Base-by-base conservation (phyloP, 164 flowering plant genomes). In the Cinnamomum chago region DNA sequence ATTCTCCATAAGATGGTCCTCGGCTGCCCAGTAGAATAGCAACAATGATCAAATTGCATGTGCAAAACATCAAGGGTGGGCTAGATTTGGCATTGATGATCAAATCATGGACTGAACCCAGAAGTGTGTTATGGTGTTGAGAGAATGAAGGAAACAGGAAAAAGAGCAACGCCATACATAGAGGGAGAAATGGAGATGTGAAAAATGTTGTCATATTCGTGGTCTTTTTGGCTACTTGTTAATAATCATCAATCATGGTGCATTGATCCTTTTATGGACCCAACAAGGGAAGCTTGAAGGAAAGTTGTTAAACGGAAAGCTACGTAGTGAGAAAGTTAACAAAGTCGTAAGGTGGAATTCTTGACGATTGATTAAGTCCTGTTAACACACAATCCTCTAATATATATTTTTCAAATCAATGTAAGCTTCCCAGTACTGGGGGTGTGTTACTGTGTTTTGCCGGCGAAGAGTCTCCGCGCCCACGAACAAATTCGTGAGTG, bases 51-150 rank as follows among this genome's bases (percentile, higher is more conserved):
- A 72, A 47, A 22, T 68, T 68, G 33, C 75, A 74, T 1, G 74
- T 35, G 50, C 68, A 74, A 62, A 78, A 76, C 62, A 78, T 72
- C 14, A 55, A 58, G 52, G 58, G 12, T 2, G 68, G 51, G 23
- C 75, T 78, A 3, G 79, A 69, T 35, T 76, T 80, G 9, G 65
- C 67, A 47, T 47, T 62, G 7, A 20, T 22, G 47, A 78, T 67
- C 40, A 76, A 50, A 12, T 70, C 75, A 50, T 22, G 40, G 0
- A 50, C 68, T 5, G 73, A 68, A 23, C 52, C 30, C 67, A 76
- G 24, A 35, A 74, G 50, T 66, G 69, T 25, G 28, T 18, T 58
- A 60, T 35, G 70, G 11, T 67, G 77, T 11, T 72, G 75, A 50
- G 60, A 40, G 14, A 51, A 30, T 40, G 68, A 30, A 18, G 58